Percentiles rank a stretch among this genome's conserved stretches.
phyloP scores from a whole-genome alignment of 257 asterid genomes.

The Solanum infundibuliforme region DNA sequence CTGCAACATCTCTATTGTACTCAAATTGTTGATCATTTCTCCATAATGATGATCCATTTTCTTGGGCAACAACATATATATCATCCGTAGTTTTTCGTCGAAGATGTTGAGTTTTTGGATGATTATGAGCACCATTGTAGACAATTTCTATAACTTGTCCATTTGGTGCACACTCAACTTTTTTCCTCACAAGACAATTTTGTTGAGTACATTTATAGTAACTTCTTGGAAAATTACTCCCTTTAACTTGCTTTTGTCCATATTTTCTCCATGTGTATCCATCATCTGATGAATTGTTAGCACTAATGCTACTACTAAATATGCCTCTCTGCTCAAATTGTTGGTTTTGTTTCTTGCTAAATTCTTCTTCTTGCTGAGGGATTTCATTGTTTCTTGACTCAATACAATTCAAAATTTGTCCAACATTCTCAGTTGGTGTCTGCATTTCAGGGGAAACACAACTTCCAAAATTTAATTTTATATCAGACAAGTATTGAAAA shows the following conservation, averaged over 20 bases:
- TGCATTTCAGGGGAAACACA: neutral
- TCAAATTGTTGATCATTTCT: constrained; percentile 1
- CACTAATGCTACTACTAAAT: neutral
- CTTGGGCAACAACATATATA: constrained; percentile 7
- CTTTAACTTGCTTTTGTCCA: constrained; percentile 66
- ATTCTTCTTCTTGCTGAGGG: neutral
- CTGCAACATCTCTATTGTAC: neutral
- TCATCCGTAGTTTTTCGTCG: neutral
- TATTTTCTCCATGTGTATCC: constrained; percentile 68
- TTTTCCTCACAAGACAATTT: constrained; percentile 33
- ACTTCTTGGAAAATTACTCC: constrained; percentile 62
- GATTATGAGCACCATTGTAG: constrained; percentile 40
- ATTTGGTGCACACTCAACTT: constrained; percentile 48
- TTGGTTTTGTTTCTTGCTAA: neutral
- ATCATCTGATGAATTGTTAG: constrained; percentile 24
- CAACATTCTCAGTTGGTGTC: constrained; percentile 3
- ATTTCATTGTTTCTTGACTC: neutral
- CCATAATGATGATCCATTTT: constrained; percentile 10
- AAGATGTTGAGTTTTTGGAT: constrained; percentile 12
- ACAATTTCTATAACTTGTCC: constrained; percentile 68
- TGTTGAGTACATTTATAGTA: constrained; percentile 36
- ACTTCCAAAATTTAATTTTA: neutral
- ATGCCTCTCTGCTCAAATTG: neutral
- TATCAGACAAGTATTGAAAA: too few relatives aligned
- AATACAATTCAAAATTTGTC: neutral